A percentile compares a stretch with the other conserved stretches of the same genome.
Evolutionary conservation across 2,329 filamentous ascomycete genomes (phyloP).

Genomic region (Colletotrichum karsti): DNA sequence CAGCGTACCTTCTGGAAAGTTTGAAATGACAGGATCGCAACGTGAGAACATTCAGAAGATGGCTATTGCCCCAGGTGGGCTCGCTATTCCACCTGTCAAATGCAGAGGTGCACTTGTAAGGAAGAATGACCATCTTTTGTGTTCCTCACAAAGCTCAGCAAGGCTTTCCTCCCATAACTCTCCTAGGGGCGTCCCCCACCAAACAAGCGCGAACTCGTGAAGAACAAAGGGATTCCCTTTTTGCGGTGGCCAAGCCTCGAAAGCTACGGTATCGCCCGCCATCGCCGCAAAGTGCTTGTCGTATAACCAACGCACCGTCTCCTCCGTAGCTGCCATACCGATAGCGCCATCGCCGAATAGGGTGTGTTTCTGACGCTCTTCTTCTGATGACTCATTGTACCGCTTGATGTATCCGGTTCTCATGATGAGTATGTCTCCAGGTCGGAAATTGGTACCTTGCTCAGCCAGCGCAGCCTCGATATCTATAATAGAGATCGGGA

Average conservation of each 20-base stretch:
- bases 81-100: constrained; percentile 33
- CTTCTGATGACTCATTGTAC: background rate
- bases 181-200: constrained; percentile 54
- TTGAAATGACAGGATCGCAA: no score
- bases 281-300: constrained; percentile 55
- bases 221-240: constrained; percentile 35
- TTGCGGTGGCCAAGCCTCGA: constrained; percentile 50
- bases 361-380: background rate
- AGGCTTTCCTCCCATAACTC: constrained; percentile 45
- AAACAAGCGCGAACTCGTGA: constrained; percentile 56
- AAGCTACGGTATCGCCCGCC: constrained; percentile 51
- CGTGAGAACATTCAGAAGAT: no score
- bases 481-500: background rate
- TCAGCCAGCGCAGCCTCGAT: background rate
- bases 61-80: background rate
- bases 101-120: constrained; percentile 56
- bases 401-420: background rate
- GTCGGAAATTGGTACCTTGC: background rate
- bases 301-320: constrained; percentile 55
- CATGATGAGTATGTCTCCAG: background rate
- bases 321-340: constrained; percentile 48
- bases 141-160: constrained; percentile 60
- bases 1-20: background rate
- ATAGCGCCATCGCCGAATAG: background rate
- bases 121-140: constrained; percentile 58